Evolutionary conservation across 352 stramenopile genomes (phyloP).

Genomic region (Phytophthora fragariae): DNA sequence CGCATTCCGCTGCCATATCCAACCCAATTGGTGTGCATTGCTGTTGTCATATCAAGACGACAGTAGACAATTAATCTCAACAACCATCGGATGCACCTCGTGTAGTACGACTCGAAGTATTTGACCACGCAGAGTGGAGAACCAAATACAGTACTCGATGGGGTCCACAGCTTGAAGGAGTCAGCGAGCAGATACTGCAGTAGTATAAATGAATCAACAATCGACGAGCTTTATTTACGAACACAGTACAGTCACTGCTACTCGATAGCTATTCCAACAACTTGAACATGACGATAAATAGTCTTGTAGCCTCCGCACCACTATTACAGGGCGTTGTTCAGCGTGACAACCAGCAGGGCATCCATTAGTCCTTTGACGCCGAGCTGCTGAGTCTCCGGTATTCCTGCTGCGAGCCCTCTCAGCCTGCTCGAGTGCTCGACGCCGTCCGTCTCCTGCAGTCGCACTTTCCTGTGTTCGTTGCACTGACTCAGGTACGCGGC

Average conservation of each 20-base stretch:
- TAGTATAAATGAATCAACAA: neutral
- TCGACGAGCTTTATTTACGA: neutral
- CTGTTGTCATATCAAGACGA: too few species aligned
- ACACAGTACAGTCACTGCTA: neutral
- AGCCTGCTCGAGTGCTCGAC: constrained; percentile 10
- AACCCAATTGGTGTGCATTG: too few species aligned
- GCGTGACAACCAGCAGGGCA: constrained; percentile 37
- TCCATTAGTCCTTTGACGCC: constrained; percentile 40
- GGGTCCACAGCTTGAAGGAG: neutral
- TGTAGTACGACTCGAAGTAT: too few species aligned
- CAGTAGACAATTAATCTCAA: too few species aligned
- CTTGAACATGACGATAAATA: constrained; percentile 28
- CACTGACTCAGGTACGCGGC: constrained; percentile 28
- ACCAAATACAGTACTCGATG: too few species aligned
- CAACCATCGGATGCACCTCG: too few species aligned
- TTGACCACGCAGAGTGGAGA: too few species aligned
- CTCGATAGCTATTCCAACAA: neutral
- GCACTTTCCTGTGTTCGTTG: constrained; percentile 24
- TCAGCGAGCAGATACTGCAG: too few species aligned
- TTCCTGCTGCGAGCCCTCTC: constrained; percentile 24
- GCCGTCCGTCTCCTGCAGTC: constrained; percentile 12
- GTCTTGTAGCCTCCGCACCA: neutral
- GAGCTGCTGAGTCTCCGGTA: constrained; percentile 14
- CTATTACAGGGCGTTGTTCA: constrained; percentile 35
- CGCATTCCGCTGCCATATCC: too few species aligned